Evolutionary conservation across 1,284 basidiomycete genomes (phyloP), one percentile per base, ranked within the genome.

Genomic region (Leucoagaricus sp.): DNA sequence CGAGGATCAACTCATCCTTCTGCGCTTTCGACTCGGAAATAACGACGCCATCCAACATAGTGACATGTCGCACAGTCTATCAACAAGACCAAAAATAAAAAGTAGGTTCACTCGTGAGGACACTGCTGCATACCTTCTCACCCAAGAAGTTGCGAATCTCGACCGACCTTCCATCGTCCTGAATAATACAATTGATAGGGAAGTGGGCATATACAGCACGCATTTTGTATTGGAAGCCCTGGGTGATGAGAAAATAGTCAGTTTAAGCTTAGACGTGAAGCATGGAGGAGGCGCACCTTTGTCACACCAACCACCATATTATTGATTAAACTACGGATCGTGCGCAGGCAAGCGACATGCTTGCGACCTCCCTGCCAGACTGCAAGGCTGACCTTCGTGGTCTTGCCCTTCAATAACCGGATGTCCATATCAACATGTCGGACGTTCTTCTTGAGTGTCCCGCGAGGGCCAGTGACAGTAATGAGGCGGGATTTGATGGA

Each of bases 211-310:
- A 99, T 59, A 99, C 97, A 36, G 96, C 84, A 69, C 94, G 92
- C 94, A 98, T 96, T 90, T 99, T 99, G 88, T 99, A 99, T 71
- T 90, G 88, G 89, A 98, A 99, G 63, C 96, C 97, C 89, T 93
- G 64, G n/a, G n/a, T n/a, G n/a, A n/a, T 15, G 51, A 31, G 42
- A 45, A 23, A 36, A 25, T 29, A n/a, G n/a, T n/a, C n/a, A n/a
- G n/a, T n/a, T n/a, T n/a, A n/a, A n/a, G 12, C 23, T 28, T 13
- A n/a, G 31, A 7, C 5, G 31, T n/a, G n/a, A 7, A 28, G 19
- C 13, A 13, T 15, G 23, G 5, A n/a, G 17, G 41, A 38, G 53
- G 68, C 79, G 61, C 60, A 88, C 92, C 85, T 95, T 93, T 55
- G 95, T 98, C 61, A 98, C 95, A 67, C 96, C 96, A 67, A 82